Evolutionary conservation across 768 basidiomycete genomes (phyloP).

Genomic region (Trametes elegans): DNA sequence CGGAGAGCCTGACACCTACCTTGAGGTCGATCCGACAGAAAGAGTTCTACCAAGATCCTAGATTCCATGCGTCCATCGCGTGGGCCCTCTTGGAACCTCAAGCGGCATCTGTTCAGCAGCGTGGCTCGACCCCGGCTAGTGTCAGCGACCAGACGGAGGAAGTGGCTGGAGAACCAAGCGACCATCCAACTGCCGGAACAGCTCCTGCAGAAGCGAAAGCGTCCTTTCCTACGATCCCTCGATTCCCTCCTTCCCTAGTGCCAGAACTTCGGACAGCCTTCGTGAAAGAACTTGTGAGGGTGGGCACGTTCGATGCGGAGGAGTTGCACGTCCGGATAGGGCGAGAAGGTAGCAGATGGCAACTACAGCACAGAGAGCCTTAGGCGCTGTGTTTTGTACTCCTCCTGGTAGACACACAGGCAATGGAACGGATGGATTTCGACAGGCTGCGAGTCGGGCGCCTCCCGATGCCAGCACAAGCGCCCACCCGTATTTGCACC

Average conservation of each 20-base stretch:
- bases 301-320: slow-evolving; percentile 51
- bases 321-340: slow-evolving; percentile 68
- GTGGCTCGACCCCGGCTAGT: background rate
- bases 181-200: background rate
- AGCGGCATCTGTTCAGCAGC: background rate
- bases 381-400: background rate
- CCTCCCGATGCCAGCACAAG: background rate
- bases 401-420: no score
- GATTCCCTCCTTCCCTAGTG: slow-evolving; percentile 50
- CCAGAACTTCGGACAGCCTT: slow-evolving; percentile 48
- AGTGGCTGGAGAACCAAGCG: background rate
- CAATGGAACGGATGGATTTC: background rate
- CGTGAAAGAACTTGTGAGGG: slow-evolving; percentile 40
- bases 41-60: slow-evolving; percentile 75
- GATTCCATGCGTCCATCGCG: slow-evolving; percentile 87
- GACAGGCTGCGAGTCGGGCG: background rate
- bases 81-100: slow-evolving; percentile 68
- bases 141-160: background rate
- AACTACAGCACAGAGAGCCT: slow-evolving; percentile 18
- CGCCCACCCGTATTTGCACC: slow-evolving; percentile 1
- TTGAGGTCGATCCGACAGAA: slow-evolving; percentile 66
- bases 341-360: slow-evolving; percentile 57
- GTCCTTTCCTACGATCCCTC: slow-evolving; percentile 48
- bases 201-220: background rate
- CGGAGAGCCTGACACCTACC: slow-evolving; percentile 54